Conservation (phyloP, 306 rosid species). For the Pyrus pyrifolia region DNA sequence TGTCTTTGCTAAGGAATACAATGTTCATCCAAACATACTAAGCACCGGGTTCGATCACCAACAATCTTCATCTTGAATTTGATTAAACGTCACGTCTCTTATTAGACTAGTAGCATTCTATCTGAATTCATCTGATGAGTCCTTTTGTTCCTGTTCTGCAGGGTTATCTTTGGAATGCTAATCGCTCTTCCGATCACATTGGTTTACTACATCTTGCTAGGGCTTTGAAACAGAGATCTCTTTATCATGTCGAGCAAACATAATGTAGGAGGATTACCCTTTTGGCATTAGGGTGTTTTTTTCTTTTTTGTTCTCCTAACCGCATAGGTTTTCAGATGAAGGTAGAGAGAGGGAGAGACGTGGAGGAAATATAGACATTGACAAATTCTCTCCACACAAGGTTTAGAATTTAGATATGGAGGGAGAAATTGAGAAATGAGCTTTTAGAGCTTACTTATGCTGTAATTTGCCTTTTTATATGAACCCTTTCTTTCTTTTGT, state of each 20-base stretch:
- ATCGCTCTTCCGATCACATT: slow-evolving; percentile 74
- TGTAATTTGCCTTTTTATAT: slow-evolving; percentile 2
- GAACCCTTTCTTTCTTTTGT: slow-evolving; percentile 12
- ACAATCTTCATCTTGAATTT: background rate
- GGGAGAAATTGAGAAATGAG: background rate
- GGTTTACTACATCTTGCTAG: slow-evolving; percentile 72
- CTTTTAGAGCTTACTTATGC: slow-evolving; percentile 1
- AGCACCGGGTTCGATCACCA: slow-evolving; percentile 66
- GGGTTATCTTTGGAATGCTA: slow-evolving; percentile 82
- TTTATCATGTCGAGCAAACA: background rate
- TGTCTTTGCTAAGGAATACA: slow-evolving; percentile 87
- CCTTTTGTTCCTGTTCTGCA: slow-evolving; percentile 15
- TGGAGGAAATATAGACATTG: background rate
- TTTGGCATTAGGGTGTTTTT: slow-evolving; percentile 1
- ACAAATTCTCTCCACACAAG: slow-evolving; percentile 7
- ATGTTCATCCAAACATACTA: slow-evolving; percentile 78
- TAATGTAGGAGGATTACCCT: slow-evolving; percentile 14
- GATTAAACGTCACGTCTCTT: background rate
- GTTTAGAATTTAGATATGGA: background rate
- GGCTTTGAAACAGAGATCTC: slow-evolving; percentile 42
- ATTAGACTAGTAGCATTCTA: background rate
- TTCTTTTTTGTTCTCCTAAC: slow-evolving; percentile 29
- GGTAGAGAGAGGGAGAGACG: background rate
- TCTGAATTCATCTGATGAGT: background rate
- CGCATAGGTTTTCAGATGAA: slow-evolving; percentile 23